Conservation (phyloP, 2,329 filamentous ascomycete species). For the Alternaria triticimaculans region DNA sequence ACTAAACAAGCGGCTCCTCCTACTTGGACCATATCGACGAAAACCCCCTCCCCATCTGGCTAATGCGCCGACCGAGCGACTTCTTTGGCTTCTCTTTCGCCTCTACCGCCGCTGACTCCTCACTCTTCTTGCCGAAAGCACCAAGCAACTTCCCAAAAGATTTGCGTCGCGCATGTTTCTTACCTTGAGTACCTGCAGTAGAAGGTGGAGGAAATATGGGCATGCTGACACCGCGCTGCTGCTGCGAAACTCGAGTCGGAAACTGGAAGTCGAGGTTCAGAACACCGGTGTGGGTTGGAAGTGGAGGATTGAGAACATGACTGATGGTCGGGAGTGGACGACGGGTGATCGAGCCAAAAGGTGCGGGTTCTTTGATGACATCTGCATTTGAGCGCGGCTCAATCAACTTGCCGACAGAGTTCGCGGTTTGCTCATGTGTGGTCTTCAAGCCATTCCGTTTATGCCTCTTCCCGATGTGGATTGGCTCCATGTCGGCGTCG, state of each 20-base stretch:
- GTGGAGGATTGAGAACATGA: not conserved
- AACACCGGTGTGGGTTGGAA: not conserved
- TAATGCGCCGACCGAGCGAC: not conserved
- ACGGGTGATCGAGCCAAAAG: not conserved
- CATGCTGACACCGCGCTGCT: not conserved
- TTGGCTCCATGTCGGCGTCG: not conserved
- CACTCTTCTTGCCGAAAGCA: not conserved
- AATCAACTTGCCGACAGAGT: not conserved
- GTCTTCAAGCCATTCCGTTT: not conserved
- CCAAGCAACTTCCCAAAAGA: not conserved
- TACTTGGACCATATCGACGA: not conserved
- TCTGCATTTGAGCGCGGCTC: not conserved
- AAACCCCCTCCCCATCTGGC: not conserved
- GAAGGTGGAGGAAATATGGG: not conserved
- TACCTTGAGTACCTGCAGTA: accelerated
- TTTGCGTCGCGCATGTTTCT: not conserved
- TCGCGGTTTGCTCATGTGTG: not conserved
- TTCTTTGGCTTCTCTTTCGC: not conserved
- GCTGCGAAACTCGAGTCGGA: accelerated
- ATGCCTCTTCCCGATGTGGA: not conserved
- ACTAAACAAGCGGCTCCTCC: too few relatives aligned
- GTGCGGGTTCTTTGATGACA: not conserved
- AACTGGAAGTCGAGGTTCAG: not conserved
- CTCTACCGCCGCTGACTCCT: not conserved
- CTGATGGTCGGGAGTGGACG: not conserved